Evolutionary conservation across 805 yeast species (phyloP).

Genomic region (Starmerella etchellsii): DNA sequence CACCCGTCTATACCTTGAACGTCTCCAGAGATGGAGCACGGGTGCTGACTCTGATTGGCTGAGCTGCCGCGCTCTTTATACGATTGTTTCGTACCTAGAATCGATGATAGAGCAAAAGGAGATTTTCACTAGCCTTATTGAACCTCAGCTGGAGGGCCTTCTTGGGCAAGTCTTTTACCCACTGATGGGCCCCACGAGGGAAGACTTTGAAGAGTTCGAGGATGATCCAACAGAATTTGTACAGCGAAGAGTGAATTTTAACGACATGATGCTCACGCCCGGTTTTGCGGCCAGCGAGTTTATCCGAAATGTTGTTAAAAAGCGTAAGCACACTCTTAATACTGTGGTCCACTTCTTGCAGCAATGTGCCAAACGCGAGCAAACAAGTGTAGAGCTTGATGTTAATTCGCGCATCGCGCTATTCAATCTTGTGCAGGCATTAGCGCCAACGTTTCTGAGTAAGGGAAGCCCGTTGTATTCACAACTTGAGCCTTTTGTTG

Average conservation of each 20-base stretch:
- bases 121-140: constrained; percentile 50
- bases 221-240: constrained; percentile 83
- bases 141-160: constrained; percentile 51
- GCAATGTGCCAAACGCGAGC: constrained; percentile 11
- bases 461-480: constrained; percentile 24
- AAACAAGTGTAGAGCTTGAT: constrained; percentile 33
- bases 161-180: constrained; percentile 67
- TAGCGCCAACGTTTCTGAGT: constrained; percentile 42
- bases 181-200: constrained; percentile 54
- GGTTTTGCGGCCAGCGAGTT: constrained; percentile 71
- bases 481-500: constrained; percentile 45
- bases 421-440: constrained; percentile 62
- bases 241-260: constrained; percentile 50
- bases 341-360: constrained; percentile 17
- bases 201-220: constrained; percentile 60
- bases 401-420: constrained; percentile 31
- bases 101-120: constrained; percentile 44
- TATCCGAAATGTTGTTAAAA: constrained; percentile 56
- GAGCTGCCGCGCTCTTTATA: constrained; percentile 48
- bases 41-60: constrained; percentile 38
- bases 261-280: constrained; percentile 51
- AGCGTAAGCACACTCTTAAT: constrained; percentile 33
- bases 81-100: constrained; percentile 51
- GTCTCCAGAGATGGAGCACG: constrained; percentile 60
- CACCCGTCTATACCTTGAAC: constrained; percentile 46